A percentile compares a stretch with the other conserved stretches of the same genome.
phyloP scores from a whole-genome alignment of 2,329 filamentous ascomycete species.

The Paecilomyces dactylethromorphus region DNA sequence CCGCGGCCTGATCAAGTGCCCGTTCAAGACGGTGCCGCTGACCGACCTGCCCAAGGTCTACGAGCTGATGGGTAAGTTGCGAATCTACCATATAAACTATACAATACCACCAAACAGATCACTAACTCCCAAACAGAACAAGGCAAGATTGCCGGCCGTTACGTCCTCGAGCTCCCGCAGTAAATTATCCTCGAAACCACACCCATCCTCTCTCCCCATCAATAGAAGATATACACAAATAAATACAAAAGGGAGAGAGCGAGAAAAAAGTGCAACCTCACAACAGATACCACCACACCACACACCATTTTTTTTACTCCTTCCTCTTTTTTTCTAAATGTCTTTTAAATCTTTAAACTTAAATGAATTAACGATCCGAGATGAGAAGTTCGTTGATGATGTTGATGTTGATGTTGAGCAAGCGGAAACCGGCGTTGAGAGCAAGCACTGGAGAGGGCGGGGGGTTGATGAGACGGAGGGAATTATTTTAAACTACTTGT shows the following conservation, averaged over 20 bases:
- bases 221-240: no score
- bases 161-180: constrained; percentile 39
- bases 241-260: neutral
- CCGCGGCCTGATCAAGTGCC: constrained; percentile 75
- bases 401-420: no score
- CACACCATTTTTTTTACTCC: neutral
- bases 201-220: neutral
- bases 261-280: neutral
- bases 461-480: no score
- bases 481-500: no score
- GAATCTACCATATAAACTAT: neutral
- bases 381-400: no score
- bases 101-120: neutral
- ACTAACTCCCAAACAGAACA: constrained; percentile 23
- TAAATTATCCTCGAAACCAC: constrained; percentile 6
- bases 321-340: neutral
- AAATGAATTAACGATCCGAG: neutral
- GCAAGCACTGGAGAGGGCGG: no score
- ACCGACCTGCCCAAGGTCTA: constrained; percentile 76
- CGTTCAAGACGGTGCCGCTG: constrained; percentile 78
- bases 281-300: neutral
- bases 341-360: no score
- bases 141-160: constrained; percentile 36
- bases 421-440: neutral
- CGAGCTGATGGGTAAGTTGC: constrained; percentile 54